Base-by-base conservation (phyloP, 176 grass and related monocot genomes). In the Ensete ventricosum region DNA sequence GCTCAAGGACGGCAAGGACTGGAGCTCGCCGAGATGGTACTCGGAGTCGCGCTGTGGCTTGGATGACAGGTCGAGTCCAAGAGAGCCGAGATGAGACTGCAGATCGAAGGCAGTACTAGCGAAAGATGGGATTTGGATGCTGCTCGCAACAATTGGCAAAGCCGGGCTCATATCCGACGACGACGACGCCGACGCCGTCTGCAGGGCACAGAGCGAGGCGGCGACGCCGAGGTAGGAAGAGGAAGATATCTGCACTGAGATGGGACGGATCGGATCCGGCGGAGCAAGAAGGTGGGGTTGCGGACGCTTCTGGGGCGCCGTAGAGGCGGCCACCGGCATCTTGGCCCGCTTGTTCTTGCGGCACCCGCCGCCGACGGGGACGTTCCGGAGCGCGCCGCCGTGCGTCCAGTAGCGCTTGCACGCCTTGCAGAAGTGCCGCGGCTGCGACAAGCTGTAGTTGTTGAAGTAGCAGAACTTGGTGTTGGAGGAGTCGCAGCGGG, bases 401-500 rank as follows among this genome's bases (percentile, higher is more conserved):
- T n/a, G 71, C 2, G 71, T 73, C 71, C 71, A 73, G 52, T 73
- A 73, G 71, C 71, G 71, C 71, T 73, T 73, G 71, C 71, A 73
- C 49, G 71, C 52, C 52, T 73, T 73, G 71, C 71, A 73, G 52
- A 73, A 73, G 20, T 73, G 71, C 10, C 71, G 71, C 11, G 71
- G 71, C 71, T 73, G 71, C 51, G 52, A 55, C n/a, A 53, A 52
- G 71, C 71, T 73, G 71, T 73, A 73, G 50, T 73, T 73, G 71
- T 73, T 73, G 71, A 54, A 73, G 71, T 73, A 73, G 52, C 71
- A 73, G 71, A 73, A 73, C 52, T 73, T 73, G 50, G 71, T 69
- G 19, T 69, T 48, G 29, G 67, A 16, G 12, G 67, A 69, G 67
- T 69, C 67, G 29, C 67, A 69, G 19, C 71, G 71, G 1, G 71